Base-by-base conservation (phyloP, 2,329 filamentous ascomycete species). In the Claviceps quebecensis region DNA sequence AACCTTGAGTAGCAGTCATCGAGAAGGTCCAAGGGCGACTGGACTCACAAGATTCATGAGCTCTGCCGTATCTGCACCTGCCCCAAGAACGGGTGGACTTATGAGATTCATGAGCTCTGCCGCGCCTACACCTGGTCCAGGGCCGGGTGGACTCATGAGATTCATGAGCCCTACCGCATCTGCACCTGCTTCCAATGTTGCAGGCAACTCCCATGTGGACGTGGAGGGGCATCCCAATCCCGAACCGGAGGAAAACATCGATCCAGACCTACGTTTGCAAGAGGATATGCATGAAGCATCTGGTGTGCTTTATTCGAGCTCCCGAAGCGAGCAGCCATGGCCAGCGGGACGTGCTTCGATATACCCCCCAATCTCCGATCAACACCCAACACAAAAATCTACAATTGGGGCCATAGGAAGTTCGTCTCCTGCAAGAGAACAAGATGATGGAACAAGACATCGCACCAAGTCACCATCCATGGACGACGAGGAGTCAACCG, bases 251-350 rank as follows among this genome's bases (percentile, higher is more conserved):
- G 38, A 53, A 45, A 36, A 51, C 6, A 54, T 59, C 17, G 57
- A 56, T n/a, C 54, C 54, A 9, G 53, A 49, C 37, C 44, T 58
- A 23, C 56, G 54, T 7, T 54, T 49, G 34, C 49, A 52, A 3
- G 41, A 37, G 16, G 46, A 44, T 23, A 45, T 47, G 19, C 44
- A 44, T 36, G 48, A 48, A 17, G 14, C 39, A 43, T 14, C 47
- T 19, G 44, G 17, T 34, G 46, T n/a, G 17, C 34, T 41, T n/a
- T 23, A 43, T 39, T 5, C 48, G n/a, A n/a, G 40, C 48, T 38
- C 39, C 16, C 37, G 29, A 37, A 17, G 8, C 16, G 19, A 11
- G 14, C 7, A n/a, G 14, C 5, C 46, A 2, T 54, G 52, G 52
- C 47, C 39, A 26, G 9, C 47, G 8, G 16, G 46, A 40, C 22